These are phyloP conservation scores for Zasmidium citrigriseum DNA, from an alignment of 2,329 filamentous ascomycete species.

Conservation along the genomic window DNA sequence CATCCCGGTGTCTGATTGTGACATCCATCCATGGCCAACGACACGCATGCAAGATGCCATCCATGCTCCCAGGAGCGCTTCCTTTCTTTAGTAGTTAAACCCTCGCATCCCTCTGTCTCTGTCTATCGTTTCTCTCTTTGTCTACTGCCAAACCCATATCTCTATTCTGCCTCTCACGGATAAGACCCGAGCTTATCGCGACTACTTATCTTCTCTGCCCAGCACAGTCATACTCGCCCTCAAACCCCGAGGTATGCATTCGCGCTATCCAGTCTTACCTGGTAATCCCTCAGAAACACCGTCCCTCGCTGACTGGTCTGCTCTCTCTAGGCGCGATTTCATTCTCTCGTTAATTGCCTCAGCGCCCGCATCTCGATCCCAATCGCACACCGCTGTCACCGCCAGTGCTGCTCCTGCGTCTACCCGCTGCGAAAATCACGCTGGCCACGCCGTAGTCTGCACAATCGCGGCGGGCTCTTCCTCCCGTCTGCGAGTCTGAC, in stretches of 20 bases:
- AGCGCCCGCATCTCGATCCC: neutral
- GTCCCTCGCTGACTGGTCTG: neutral
- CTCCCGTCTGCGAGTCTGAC: constrained; percentile 5
- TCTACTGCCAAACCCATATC: neutral
- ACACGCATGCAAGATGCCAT: neutral
- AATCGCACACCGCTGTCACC: constrained; percentile 1
- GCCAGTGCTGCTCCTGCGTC: constrained; percentile 6
- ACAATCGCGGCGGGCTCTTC: constrained; percentile 4
- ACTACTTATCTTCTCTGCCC: neutral
- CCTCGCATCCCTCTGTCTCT: neutral
- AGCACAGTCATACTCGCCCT: neutral
- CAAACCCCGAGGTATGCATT: neutral
- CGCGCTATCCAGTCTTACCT: neutral
- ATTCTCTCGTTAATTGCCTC: neutral
- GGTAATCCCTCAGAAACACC: neutral
- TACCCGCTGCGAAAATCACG: neutral
- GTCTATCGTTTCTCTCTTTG: neutral
- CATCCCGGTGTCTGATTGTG: neutral
- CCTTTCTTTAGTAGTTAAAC: neutral
- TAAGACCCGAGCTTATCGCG: neutral
- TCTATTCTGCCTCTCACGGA: no score
- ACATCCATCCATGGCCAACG: neutral
- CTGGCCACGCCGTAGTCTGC: constrained; percentile 2
- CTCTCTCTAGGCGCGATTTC: neutral
- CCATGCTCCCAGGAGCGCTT: neutral